Evolutionary conservation across 2,329 filamentous ascomycete species (phyloP).

Genomic region (Microsporum canis): DNA sequence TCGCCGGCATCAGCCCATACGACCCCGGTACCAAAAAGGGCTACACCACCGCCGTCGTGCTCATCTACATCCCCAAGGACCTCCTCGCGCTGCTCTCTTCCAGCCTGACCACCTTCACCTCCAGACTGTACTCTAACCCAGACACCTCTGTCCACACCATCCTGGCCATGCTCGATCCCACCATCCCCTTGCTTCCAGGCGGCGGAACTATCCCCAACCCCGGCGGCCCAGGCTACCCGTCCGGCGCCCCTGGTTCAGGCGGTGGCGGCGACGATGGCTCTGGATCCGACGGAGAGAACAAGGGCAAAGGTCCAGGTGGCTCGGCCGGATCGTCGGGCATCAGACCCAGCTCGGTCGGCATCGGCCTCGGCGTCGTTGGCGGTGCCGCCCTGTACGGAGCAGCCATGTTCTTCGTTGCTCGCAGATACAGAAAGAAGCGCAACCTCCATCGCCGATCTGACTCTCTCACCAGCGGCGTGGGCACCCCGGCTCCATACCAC

Average conservation of each 20-base stretch:
- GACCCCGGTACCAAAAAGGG: constrained; percentile 57
- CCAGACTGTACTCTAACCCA: constrained; percentile 62
- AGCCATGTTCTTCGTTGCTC: constrained; percentile 87
- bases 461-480: constrained; percentile 52
- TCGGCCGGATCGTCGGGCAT: constrained; percentile 31
- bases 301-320: constrained; percentile 18
- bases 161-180: constrained; percentile 70
- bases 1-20: constrained; percentile 47
- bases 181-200: constrained; percentile 54
- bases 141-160: constrained; percentile 57
- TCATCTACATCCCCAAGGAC: constrained; percentile 62
- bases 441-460: constrained; percentile 64
- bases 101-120: constrained; percentile 59
- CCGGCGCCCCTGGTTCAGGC: constrained; percentile 22
- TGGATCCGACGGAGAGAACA: neutral
- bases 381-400: constrained; percentile 81
- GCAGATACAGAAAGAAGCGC: constrained; percentile 79
- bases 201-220: constrained; percentile 31
- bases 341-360: constrained; percentile 44
- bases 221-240: constrained; percentile 23
- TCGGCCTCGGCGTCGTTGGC: constrained; percentile 65
- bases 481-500: constrained; percentile 47
- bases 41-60: constrained; percentile 70
- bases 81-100: constrained; percentile 56
- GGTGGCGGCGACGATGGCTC: constrained; percentile 23